Evolutionary conservation across 345 rosid species (phyloP).

Genomic region (Cardamine chenopodiifolia): DNA sequence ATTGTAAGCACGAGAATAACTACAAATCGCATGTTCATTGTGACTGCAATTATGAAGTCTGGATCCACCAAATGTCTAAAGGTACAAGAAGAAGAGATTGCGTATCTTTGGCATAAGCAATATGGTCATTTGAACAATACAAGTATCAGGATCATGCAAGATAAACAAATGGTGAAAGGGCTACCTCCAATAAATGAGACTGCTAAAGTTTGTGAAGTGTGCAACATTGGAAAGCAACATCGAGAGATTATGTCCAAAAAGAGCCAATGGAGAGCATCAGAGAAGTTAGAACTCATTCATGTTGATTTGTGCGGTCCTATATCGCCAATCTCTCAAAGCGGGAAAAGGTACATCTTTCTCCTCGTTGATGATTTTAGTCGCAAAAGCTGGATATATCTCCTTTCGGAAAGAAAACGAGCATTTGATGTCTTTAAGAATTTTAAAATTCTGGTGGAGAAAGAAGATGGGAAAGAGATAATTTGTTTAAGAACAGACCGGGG

Average conservation of each 20-base stretch:
- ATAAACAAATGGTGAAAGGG: neutral
- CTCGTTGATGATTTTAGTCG: neutral
- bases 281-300: neutral
- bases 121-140: neutral
- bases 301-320: neutral
- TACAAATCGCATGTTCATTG: neutral
- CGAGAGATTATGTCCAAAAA: neutral
- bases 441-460: neutral
- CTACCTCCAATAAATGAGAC: neutral
- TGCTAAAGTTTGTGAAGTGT: neutral
- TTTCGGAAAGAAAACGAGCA: neutral
- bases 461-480: neutral
- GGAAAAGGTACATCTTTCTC: neutral
- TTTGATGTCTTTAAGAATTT: neutral
- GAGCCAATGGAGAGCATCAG: neutral
- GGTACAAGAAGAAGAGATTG: neutral
- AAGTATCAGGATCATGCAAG: neutral
- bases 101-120: neutral
- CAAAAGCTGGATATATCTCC: neutral
- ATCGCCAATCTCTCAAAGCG: neutral
- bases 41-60: neutral
- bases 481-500: slow-evolving; percentile 2
- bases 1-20: neutral
- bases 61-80: neutral
- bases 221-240: neutral